These are phyloP conservation scores for Paecilomyces formosus DNA, from an alignment of 2,329 filamentous ascomycete genomes.

Conservation along the genomic window DNA sequence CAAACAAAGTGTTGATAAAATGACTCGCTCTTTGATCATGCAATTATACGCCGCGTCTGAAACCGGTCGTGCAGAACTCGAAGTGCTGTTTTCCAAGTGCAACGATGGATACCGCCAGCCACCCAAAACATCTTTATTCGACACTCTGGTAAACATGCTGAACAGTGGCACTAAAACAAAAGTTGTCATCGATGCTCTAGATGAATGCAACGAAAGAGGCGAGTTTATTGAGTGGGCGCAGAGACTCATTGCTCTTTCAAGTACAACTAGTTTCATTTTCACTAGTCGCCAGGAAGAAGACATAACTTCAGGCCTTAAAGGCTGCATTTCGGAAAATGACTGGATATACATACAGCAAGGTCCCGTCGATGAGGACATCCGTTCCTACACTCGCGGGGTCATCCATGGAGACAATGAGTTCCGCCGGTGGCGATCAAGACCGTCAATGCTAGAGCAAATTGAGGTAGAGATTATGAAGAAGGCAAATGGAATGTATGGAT, in stretches of 20 bases:
- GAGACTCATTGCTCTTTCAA: too few species aligned
- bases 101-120: background rate
- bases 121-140: background rate
- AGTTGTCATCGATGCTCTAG: slow-evolving; percentile 39
- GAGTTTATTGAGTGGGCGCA: too few species aligned
- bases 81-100: background rate
- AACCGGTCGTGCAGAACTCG: background rate
- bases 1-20: background rate
- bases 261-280: too few species aligned
- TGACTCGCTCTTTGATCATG: background rate
- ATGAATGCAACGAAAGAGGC: slow-evolving; percentile 28
- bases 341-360: background rate
- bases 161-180: too few species aligned
- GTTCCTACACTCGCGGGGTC: slow-evolving; percentile 2
- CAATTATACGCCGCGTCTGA: background rate
- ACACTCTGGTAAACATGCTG: slow-evolving; percentile 13
- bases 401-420: slow-evolving; percentile 3
- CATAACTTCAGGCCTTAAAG: slow-evolving; percentile 5
- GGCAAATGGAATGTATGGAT: slow-evolving; percentile 10
- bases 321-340: background rate
- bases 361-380: slow-evolving; percentile 4
- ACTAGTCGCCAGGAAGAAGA: slow-evolving; percentile 9
- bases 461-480: slow-evolving; percentile 5
- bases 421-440: slow-evolving; percentile 5
- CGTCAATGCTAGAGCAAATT: slow-evolving; percentile 7